A percentile compares a stretch with the other conserved stretches of the same genome.
These are phyloP conservation scores for Auricularia sp. DNA, from an alignment of 768 basidiomycete species.

Conservation along the genomic window DNA sequence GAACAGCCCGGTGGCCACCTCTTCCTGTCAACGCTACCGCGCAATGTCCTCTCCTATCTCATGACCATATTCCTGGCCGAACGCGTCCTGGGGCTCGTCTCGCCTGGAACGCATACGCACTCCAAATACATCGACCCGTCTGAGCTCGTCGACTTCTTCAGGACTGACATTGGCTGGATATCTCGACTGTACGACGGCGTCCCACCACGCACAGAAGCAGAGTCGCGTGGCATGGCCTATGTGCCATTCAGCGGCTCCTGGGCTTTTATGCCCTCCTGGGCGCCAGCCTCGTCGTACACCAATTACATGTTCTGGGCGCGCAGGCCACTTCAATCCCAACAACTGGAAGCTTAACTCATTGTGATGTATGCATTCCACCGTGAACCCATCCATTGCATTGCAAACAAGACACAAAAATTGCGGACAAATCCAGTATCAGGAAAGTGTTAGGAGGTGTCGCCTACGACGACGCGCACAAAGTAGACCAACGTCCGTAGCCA, in stretches of 20 bases:
- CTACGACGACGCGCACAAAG: not conserved
- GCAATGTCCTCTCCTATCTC: conserved; percentile 64
- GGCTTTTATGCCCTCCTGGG: conserved; percentile 51
- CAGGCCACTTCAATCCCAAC: conserved; percentile 34
- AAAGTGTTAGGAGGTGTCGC: not conserved
- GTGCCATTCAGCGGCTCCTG: conserved; percentile 61
- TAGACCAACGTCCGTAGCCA: not conserved
- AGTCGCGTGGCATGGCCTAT: conserved; percentile 71
- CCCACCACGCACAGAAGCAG: conserved; percentile 59
- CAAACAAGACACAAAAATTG: not conserved
- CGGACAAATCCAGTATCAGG: not conserved
- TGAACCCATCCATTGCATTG: not conserved
- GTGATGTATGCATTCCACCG: not conserved
- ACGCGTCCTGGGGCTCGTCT: conserved; percentile 66
- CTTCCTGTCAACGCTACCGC: conserved; percentile 90
- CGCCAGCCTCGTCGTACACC: conserved; percentile 37
- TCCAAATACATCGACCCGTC: conserved; percentile 81
- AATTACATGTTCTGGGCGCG: conserved; percentile 89
- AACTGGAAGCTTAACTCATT: no score
- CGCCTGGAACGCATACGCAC: conserved; percentile 84
- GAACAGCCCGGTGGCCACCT: conserved; percentile 90
- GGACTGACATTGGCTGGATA: conserved; percentile 51
- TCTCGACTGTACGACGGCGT: conserved; percentile 37
- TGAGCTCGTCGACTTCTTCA: conserved; percentile 80
- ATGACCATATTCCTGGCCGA: conserved; percentile 75